Evolutionary conservation across 2,329 filamentous ascomycete genomes (phyloP), one percentile per base, ranked within the genome.

Genomic region (Orbilia quercus): DNA sequence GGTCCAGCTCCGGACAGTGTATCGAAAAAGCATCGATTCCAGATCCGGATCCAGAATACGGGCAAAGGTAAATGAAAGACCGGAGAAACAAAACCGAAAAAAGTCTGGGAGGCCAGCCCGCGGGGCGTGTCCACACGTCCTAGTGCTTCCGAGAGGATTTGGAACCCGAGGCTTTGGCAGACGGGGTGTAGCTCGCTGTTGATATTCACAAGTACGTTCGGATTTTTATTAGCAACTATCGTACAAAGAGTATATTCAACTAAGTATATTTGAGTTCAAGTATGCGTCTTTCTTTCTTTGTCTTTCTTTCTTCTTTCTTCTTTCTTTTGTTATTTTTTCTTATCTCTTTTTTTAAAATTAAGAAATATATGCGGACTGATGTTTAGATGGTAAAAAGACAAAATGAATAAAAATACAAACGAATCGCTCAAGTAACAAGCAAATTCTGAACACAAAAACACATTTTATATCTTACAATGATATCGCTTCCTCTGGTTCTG

Each of bases 81-180:
- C 23, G 36, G 47, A 51, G 48, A 34, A 51, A 36, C 9, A 36
- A 51, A n/a, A n/a, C n/a, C n/a, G n/a, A n/a, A n/a, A n/a, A n/a
- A 51, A 16, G n/a, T 7, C 2, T 23, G 18, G 3, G 23, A 25
- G 25, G 23, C 22, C 25, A 36, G 48, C 25, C 48, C 20, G 38
- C 44, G 59, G 51, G 18, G 36, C 47, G 36, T 25, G 48, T 50
- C 47, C 34, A 51, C 59, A 57, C 60, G 40, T 65, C 31, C 55
- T 62, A 69, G 55, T 62, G 64, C 55, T 69, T 69, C 47, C 64
- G 64, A 69, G 64, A 69, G 48, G 64, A 51, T 51, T 69, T 51
- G 22, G 42, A 42, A 34, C 55, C 64, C 51, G 64, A 69, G 14
- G 54, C 11, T 62, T 60, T 69, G 48, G 64, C 55, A 48, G 64